These are phyloP conservation scores for Taiozyma sp. DNA, from an alignment of 1,139 yeast species.

Conservation along the genomic window DNA sequence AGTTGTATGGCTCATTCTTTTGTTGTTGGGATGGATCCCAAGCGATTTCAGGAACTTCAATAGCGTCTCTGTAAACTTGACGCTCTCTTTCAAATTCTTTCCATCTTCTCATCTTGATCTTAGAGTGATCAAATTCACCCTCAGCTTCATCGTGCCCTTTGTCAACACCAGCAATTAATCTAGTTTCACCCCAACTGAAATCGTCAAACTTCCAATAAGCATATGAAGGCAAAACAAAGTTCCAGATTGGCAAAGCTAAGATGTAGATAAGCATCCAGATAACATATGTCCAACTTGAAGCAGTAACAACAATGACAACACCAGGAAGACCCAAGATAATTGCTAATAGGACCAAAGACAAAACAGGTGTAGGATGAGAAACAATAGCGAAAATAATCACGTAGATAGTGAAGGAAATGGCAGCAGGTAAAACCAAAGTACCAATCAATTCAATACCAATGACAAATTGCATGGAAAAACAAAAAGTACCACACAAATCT, in stretches of 20 bases:
- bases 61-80: conserved; percentile 8
- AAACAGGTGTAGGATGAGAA: conserved; percentile 75
- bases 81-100: conserved; percentile 80
- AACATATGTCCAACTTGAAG: conserved; percentile 70
- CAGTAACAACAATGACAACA: conserved; percentile 79
- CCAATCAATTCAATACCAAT: conserved; percentile 85
- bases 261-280: conserved; percentile 81
- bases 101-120: conserved; percentile 90
- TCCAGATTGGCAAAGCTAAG: conserved; percentile 90
- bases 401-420: conserved; percentile 81
- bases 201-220: conserved; percentile 98
- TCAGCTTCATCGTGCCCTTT: conserved; percentile 61
- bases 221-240: conserved; percentile 82
- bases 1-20: conserved; percentile 6
- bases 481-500: conserved; percentile 94
- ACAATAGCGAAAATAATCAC: conserved; percentile 74
- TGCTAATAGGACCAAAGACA: conserved; percentile 77
- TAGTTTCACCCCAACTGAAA: conserved; percentile 97
- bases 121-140: conserved; percentile 87
- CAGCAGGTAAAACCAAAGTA: conserved; percentile 89
- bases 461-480: conserved; percentile 96
- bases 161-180: conserved; percentile 72
- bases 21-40: conserved; percentile 23
- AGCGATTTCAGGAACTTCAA: conserved; percentile 20
- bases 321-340: conserved; percentile 91